Evolutionary conservation across 305 asterid genomes (phyloP).

Genomic region (Plantago lanceolata): DNA sequence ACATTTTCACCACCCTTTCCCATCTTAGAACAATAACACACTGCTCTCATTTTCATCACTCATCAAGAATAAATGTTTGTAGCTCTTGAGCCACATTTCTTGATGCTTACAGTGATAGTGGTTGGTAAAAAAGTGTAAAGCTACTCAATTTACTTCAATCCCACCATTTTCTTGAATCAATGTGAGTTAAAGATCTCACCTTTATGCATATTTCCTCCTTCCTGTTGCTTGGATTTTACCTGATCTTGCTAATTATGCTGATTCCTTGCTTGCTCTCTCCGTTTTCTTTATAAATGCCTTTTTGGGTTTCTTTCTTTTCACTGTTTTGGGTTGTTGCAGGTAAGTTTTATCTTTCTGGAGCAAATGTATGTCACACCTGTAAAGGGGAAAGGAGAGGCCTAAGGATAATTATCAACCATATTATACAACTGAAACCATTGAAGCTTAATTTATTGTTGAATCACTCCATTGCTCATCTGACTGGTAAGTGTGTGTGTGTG

Average conservation of each 20-base stretch:
- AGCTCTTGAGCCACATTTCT: conserved; percentile 25
- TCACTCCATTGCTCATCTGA: too few species aligned
- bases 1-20: background rate
- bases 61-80: conserved; percentile 22
- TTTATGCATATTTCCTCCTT: conserved; percentile 20
- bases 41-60: conserved; percentile 21
- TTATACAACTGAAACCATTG: conserved; percentile 5
- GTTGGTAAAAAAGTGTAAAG: conserved; percentile 29
- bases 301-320: conserved; percentile 20
- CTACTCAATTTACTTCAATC: conserved; percentile 14
- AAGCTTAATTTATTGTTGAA: background rate
- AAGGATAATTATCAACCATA: too few species aligned
- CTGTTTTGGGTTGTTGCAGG: conserved; percentile 25
- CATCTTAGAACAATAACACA: background rate
- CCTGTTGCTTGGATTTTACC: conserved; percentile 23
- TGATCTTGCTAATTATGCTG: conserved; percentile 24
- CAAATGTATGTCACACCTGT: conserved; percentile 36
- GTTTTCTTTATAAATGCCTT: conserved; percentile 28
- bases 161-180: conserved; percentile 50
- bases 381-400: conserved; percentile 14
- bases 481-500: background rate
- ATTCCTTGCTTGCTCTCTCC: conserved; percentile 45
- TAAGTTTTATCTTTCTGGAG: conserved; percentile 31
- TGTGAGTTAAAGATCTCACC: conserved; percentile 49
- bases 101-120: conserved; percentile 18